Base-by-base conservation (phyloP, 305 asterid genomes). In the Fraxinus xanthoxyloides region DNA sequence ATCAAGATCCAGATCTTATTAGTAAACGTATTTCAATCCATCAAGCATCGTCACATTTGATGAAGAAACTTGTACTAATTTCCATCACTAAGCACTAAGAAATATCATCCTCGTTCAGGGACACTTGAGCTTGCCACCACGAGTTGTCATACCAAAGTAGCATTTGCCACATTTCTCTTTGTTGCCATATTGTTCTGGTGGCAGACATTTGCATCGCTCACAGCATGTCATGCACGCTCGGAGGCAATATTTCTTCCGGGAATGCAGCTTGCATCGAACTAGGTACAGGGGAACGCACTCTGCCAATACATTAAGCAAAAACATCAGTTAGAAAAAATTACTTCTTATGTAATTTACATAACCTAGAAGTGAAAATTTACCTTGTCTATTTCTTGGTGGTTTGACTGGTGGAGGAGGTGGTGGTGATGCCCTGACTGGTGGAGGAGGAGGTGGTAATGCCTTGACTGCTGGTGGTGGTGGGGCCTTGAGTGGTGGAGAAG, bases 121-220 rank as follows among this genome's bases (percentile, higher is more conserved):
- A 19, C 65, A 54, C 26, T 54, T 54, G 65, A 54, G 65, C 8
- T n/a, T 54, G 26, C 65, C 65, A 54, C 65, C 65, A 19, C 24
- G 65, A 1, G 65, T 54, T 5, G 63, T 61, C 81, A 65, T 79
- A 31, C 40, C n/a, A 10, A 43, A 38, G 65, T 65, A 69, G 26
- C 77, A 74, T 34, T 78, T 78, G 38, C 90, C 91, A 56, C 92
- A 89, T 77, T 83, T 86, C 31, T 87, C 90, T 67, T n/a, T 28
- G 77, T 89, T 85, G 31, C 88, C 91, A 40, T 69, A 85, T 38
- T 87, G 89, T 17, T 89, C 89, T 9, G 89, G 88, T 24, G 92
- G 92, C 38, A 88, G 89, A 48, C 92, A 89, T 76, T 86, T 89
- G 83, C 83, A 80, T 30, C 31, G 26, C 7, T 51, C 31, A 56